A percentile compares a stretch with the other conserved stretches of the same genome.
Conservation (phyloP, 2,329 filamentous ascomycete species). For the Colletotrichum musicola region DNA sequence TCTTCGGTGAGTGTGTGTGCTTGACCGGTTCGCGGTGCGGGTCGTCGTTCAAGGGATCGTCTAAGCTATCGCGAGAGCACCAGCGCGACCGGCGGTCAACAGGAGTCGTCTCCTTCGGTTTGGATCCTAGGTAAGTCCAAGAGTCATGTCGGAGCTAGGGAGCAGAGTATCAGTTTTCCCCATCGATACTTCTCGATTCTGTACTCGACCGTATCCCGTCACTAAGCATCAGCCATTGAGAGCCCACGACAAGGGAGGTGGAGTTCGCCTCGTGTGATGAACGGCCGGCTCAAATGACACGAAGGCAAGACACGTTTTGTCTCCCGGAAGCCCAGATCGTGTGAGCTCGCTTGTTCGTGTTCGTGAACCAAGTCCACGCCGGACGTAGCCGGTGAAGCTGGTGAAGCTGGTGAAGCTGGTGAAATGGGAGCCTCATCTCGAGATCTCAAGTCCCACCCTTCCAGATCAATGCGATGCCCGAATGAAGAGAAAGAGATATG, state of each 20-base stretch:
- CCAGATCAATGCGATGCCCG: no score
- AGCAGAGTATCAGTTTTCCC: background rate
- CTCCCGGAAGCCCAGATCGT: background rate
- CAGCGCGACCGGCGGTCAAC: no score
- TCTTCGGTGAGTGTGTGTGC: slow-evolving; percentile 54
- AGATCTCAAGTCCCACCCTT: no score
- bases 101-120: no score
- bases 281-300: no score
- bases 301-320: background rate
- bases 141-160: no score
- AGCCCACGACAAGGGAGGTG: background rate
- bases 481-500: no score
- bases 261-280: background rate
- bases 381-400: no score
- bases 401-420: no score
- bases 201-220: background rate
- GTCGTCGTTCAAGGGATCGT: slow-evolving; percentile 59
- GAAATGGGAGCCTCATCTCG: no score
- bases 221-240: background rate
- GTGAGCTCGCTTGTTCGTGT: background rate
- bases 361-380: no score
- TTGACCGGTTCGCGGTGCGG: slow-evolving; percentile 56
- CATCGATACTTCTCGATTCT: background rate
- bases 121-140: no score
- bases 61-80: slow-evolving; percentile 47